Evolutionary conservation across 2,329 filamentous ascomycete species (phyloP).

Genomic region (Monosporascus sp.): DNA sequence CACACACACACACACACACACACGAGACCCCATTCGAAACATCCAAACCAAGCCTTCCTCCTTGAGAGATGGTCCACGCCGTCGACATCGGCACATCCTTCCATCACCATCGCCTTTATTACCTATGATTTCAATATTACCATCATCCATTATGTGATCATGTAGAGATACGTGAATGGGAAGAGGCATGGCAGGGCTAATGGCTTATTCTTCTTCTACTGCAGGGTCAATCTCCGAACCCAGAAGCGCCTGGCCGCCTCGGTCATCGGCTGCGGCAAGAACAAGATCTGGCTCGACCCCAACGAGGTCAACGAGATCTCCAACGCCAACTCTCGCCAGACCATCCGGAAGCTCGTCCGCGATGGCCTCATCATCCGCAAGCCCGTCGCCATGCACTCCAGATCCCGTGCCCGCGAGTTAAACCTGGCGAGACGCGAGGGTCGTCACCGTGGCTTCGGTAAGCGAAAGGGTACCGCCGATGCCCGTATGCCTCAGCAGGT

Average conservation of each 20-base stretch:
- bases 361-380: slow-evolving; percentile 99
- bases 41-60: not conserved
- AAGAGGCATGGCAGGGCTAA: slow-evolving; percentile 15
- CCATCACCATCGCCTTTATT: not conserved
- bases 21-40: not conserved
- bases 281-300: slow-evolving; percentile 99
- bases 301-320: slow-evolving; percentile 99
- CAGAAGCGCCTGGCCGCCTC: slow-evolving; percentile 99
- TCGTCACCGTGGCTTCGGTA: slow-evolving; percentile 98
- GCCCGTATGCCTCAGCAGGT: slow-evolving; percentile 99
- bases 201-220: slow-evolving; percentile 15
- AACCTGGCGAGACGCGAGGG: slow-evolving; percentile 91
- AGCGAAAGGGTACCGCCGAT: slow-evolving; percentile 99
- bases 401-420: slow-evolving; percentile 90
- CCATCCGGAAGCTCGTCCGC: slow-evolving; percentile 97
- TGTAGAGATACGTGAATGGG: not conserved
- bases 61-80: not conserved
- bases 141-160: not conserved
- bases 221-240: slow-evolving; percentile 98
- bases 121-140: not conserved
- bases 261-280: slow-evolving; percentile 98
- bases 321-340: slow-evolving; percentile 99
- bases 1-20: not conserved
- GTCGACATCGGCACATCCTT: not conserved
- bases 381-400: slow-evolving; percentile 99